Conservation (phyloP, 768 basidiomycete genomes). For the Glaciozyma martinii region DNA sequence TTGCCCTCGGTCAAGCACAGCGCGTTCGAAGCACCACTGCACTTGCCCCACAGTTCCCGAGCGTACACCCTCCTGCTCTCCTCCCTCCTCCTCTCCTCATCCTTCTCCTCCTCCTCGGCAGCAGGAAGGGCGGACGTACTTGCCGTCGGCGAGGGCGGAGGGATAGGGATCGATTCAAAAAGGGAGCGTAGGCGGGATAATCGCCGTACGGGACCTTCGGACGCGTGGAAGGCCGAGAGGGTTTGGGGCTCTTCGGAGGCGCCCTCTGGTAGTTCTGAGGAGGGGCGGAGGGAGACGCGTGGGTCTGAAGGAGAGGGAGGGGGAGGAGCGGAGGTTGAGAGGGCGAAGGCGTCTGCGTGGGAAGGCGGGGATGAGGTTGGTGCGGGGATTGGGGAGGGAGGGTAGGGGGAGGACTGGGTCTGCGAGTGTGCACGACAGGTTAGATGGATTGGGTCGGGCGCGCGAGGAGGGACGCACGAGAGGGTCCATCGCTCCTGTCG, state of each 20-base stretch:
- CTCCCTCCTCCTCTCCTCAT: constrained; percentile 47
- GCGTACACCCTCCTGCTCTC: constrained; percentile 63
- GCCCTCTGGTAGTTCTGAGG: neutral
- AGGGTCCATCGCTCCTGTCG: no score
- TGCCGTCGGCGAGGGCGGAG: neutral
- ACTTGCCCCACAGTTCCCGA: constrained; percentile 56
- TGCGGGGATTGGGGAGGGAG: neutral
- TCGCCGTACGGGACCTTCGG: constrained; percentile 56
- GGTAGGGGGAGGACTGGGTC: no score
- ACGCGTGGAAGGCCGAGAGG: constrained; percentile 55
- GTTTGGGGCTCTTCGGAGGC: constrained; percentile 34
- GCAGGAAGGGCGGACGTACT: constrained; percentile 14
- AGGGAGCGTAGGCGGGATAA: constrained; percentile 55
- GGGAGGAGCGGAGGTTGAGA: neutral
- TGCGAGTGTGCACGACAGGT: no score
- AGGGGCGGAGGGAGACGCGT: constrained; percentile 14
- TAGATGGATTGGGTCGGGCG: no score
- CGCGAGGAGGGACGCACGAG: no score
- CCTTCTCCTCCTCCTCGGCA: constrained; percentile 42
- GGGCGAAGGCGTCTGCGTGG: constrained; percentile 6
- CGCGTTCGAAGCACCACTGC: constrained; percentile 14
- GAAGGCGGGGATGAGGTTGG: constrained; percentile 3
- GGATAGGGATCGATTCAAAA: constrained; percentile 47
- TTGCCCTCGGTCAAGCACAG: constrained; percentile 25
- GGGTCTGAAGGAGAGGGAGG: constrained; percentile 2